These are phyloP conservation scores for Umbelopsis ramanniana DNA, from an alignment of 192 early-diverging fungal genomes.

Conservation along the genomic window DNA sequence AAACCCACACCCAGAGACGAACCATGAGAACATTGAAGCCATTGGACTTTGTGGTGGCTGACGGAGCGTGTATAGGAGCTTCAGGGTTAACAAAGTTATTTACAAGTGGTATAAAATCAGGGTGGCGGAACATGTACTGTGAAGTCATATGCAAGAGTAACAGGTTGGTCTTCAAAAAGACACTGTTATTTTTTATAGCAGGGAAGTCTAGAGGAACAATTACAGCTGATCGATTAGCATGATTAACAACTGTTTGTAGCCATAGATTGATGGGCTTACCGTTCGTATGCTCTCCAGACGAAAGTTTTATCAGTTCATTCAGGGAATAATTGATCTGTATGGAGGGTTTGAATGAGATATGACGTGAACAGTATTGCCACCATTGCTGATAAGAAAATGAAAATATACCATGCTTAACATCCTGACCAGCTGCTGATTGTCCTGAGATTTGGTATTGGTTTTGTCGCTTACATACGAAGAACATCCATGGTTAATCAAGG, in stretches of 20 bases:
- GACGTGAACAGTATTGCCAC: too few relatives aligned
- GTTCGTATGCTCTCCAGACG: background rate
- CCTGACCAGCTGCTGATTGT: background rate
- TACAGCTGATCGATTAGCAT: background rate
- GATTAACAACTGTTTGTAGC: background rate
- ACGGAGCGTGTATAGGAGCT: slow-evolving; percentile 26
- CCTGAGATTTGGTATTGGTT: background rate
- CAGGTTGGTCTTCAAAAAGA: slow-evolving; percentile 9
- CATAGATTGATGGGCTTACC: background rate
- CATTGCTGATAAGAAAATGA: too few relatives aligned
- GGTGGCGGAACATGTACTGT: slow-evolving; percentile 36
- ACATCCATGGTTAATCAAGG: slow-evolving; percentile 37
- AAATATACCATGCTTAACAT: slow-evolving; percentile 21
- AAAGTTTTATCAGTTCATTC: slow-evolving; percentile 21
- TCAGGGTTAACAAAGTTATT: slow-evolving; percentile 36
- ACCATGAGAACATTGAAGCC: slow-evolving; percentile 30
- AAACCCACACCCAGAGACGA: slow-evolving; percentile 29
- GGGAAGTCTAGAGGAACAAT: slow-evolving; percentile 21
- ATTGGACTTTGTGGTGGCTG: slow-evolving; percentile 23
- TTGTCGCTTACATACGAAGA: slow-evolving; percentile 18
- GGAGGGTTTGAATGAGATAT: slow-evolving; percentile 20
- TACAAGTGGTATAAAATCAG: slow-evolving; percentile 42
- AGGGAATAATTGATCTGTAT: slow-evolving; percentile 29
- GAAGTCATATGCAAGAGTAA: slow-evolving; percentile 31
- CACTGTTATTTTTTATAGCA: background rate